Evolutionary conservation across 2,329 filamentous ascomycete genomes (phyloP).

Genomic region (Venturia pyrina): DNA sequence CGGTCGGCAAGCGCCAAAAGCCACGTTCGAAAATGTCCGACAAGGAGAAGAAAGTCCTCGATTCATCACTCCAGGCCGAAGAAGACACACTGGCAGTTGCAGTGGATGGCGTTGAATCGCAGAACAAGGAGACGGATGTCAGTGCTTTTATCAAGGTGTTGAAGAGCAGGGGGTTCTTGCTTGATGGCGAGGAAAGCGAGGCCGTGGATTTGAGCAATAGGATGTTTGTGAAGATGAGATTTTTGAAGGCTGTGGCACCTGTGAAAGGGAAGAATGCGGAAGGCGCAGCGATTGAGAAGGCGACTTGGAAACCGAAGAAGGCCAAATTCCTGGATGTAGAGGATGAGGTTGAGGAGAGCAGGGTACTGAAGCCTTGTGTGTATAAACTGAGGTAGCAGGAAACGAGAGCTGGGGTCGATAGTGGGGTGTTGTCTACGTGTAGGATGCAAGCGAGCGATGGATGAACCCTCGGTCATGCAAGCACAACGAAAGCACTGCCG

Average conservation of each 20-base stretch:
- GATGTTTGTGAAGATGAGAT: conserved; percentile 98
- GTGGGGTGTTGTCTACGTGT: background rate
- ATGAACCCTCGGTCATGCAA: background rate
- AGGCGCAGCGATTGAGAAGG: conserved; percentile 24
- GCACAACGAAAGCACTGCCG: background rate
- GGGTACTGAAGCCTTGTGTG: conserved; percentile 86
- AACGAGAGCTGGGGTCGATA: too few species aligned
- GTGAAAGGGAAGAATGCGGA: conserved; percentile 62
- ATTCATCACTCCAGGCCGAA: conserved; percentile 37
- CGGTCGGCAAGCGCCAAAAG: conserved; percentile 58
- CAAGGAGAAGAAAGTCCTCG: conserved; percentile 32
- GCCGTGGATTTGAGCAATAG: conserved; percentile 79
- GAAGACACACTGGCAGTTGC: conserved; percentile 50
- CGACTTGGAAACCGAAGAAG: conserved; percentile 26
- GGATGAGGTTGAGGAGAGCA: conserved; percentile 49
- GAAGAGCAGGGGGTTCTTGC: conserved; percentile 69
- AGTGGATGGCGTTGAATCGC: conserved; percentile 57
- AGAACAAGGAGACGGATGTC: conserved; percentile 70
- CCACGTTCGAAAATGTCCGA: conserved; percentile 25
- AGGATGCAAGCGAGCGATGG: background rate
- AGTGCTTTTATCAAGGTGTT: conserved; percentile 79
- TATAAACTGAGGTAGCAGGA: conserved; percentile 68
- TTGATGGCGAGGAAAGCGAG: conserved; percentile 51
- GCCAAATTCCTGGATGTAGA: conserved; percentile 49
- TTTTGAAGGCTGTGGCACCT: conserved; percentile 72